Percentiles rank a stretch among this genome's conserved stretches.
Evolutionary conservation across 1,284 basidiomycete species (phyloP).

Genomic region (Boletus holoroseus): DNA sequence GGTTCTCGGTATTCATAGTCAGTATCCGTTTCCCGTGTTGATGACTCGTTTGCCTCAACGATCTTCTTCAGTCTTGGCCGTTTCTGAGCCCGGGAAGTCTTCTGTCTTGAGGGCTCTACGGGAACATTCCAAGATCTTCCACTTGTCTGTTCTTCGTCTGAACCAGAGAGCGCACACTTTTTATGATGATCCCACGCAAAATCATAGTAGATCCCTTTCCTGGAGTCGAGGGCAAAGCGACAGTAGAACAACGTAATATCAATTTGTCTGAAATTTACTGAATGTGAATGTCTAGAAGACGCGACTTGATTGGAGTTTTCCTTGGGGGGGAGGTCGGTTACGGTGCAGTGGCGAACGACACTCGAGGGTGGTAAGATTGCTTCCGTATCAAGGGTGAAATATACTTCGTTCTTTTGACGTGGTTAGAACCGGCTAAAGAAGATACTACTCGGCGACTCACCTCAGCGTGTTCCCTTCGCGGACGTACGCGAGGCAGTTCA

Average conservation of each 20-base stretch:
- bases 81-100: conserved; percentile 14
- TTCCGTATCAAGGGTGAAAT: conserved; percentile 50
- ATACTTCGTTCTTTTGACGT: conserved; percentile 57
- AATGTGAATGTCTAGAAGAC: conserved; percentile 10
- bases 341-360: conserved; percentile 48
- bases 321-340: conserved; percentile 35
- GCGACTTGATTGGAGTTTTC: conserved; percentile 8
- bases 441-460: conserved; percentile 35
- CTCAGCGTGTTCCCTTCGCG: conserved; percentile 50
- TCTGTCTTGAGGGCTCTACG: conserved; percentile 14
- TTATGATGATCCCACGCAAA: conserved; percentile 54
- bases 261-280: conserved; percentile 9
- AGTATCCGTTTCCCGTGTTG: conserved; percentile 16
- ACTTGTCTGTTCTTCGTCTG: conserved; percentile 27
- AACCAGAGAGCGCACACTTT: conserved; percentile 33
- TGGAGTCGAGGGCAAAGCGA: conserved; percentile 52
- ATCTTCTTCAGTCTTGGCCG: conserved; percentile 19
- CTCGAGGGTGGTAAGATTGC: conserved; percentile 46
- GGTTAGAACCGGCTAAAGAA: conserved; percentile 1
- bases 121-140: conserved; percentile 29
- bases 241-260: conserved; percentile 44
- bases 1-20: conserved; percentile 23
- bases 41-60: conserved; percentile 20
- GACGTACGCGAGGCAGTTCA: conserved; percentile 54
- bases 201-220: conserved; percentile 56